phyloP scores from a whole-genome alignment of 2,329 filamentous ascomycete genomes.

The Phaeosphaeria sp. region DNA sequence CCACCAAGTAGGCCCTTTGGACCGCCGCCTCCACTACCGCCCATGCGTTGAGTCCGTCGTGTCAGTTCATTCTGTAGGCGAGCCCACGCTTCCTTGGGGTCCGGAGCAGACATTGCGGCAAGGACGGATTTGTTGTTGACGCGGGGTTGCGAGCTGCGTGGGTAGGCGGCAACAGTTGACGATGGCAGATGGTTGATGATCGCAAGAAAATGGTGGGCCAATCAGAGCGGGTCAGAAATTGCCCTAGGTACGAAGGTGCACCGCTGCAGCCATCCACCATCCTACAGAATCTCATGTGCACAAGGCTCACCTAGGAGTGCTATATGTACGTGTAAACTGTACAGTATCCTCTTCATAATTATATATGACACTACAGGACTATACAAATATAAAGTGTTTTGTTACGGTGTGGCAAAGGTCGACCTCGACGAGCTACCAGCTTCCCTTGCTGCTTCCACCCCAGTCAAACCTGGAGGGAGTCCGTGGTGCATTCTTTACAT shows the following conservation, averaged over 20 bases:
- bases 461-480: background rate
- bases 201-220: slow-evolving; percentile 37
- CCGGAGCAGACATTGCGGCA: slow-evolving; percentile 49
- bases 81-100: slow-evolving; percentile 72
- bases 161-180: slow-evolving; percentile 25
- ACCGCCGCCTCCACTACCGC: slow-evolving; percentile 55
- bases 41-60: slow-evolving; percentile 53
- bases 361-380: no score
- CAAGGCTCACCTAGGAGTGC: no score
- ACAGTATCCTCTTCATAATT: no score
- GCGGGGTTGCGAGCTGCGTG: slow-evolving; percentile 39
- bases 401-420: no score
- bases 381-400: no score
- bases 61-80: slow-evolving; percentile 68
- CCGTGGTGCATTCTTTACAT: background rate
- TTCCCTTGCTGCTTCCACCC: slow-evolving; percentile 14
- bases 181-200: slow-evolving; percentile 31
- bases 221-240: slow-evolving; percentile 26
- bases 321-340: no score
- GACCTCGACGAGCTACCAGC: no score
- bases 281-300: no score
- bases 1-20: slow-evolving; percentile 64
- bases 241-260: background rate
- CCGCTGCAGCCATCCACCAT: no score
- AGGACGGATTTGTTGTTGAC: slow-evolving; percentile 29